Conservation (phyloP, 2,329 filamentous ascomycete genomes). For the Cladobotryum protrusum region DNA sequence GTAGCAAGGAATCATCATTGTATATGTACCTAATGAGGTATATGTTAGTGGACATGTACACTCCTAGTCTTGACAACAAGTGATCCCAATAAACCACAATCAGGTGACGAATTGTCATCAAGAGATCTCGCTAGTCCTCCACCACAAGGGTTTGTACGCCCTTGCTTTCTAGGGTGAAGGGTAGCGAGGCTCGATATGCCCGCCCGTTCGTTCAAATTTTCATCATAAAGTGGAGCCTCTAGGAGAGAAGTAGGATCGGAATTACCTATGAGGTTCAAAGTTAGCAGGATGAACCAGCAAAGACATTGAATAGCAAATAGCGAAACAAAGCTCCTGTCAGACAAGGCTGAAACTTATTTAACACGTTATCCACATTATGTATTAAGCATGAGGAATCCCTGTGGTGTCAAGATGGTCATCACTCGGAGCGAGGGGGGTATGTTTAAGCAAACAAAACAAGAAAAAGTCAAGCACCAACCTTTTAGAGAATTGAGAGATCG, state of each 20-base stretch:
- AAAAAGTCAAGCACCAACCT: conserved; percentile 36
- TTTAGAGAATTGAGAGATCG: conserved; percentile 25
- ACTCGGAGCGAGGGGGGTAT: conserved; percentile 34
- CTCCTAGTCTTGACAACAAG: conserved; percentile 22
- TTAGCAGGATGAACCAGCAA: conserved; percentile 29
- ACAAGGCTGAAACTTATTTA: conserved; percentile 61
- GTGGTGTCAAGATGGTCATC: conserved; percentile 57
- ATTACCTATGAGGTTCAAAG: conserved; percentile 37
- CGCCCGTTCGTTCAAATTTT: conserved; percentile 65
- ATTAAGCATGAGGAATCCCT: conserved; percentile 65
- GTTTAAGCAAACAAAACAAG: conserved; percentile 4
- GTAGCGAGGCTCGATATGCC: conserved; percentile 54
- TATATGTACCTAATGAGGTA: conserved; percentile 30
- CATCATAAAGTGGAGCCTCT: conserved; percentile 43
- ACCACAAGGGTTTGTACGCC: conserved; percentile 57
- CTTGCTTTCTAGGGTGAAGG: conserved; percentile 47
- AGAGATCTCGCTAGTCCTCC: conserved; percentile 45
- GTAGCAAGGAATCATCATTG: conserved; percentile 16
- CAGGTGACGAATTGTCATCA: conserved; percentile 64
- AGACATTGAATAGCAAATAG: conserved; percentile 16
- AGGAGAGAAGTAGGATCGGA: background rate
- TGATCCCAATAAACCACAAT: conserved; percentile 34
- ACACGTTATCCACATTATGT: conserved; percentile 57
- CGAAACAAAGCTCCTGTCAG: conserved; percentile 43
- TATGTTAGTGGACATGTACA: conserved; percentile 25